Percentiles rank a stretch among this genome's conserved stretches.
Evolutionary conservation across 495 filamentous ascomycete genomes (phyloP).

Genomic region (Physcia stellaris): DNA sequence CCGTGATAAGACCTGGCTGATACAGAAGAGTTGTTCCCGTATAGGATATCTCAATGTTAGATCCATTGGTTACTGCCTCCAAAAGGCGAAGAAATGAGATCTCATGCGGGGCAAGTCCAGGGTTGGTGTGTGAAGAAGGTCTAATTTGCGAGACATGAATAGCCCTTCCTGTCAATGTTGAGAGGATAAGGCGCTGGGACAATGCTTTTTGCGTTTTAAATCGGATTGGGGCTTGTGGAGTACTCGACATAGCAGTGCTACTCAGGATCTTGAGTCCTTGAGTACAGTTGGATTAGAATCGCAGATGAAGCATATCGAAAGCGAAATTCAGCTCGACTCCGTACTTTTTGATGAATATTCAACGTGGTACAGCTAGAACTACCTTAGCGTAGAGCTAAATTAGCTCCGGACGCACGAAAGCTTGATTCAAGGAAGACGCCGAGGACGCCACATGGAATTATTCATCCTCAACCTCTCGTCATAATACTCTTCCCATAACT

Average conservation of each 20-base stretch:
- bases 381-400: too few species aligned
- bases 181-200: slow-evolving; percentile 69
- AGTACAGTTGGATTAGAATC: too few species aligned
- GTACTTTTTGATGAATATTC: too few species aligned
- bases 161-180: slow-evolving; percentile 79
- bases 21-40: slow-evolving; percentile 87
- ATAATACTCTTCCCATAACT: too few species aligned
- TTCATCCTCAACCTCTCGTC: too few species aligned
- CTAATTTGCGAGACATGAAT: slow-evolving; percentile 91
- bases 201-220: slow-evolving; percentile 78
- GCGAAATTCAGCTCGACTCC: too few species aligned
- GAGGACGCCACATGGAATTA: too few species aligned
- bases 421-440: too few species aligned
- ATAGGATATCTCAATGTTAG: slow-evolving; percentile 83
- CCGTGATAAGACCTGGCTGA: slow-evolving; percentile 82
- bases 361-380: too few species aligned
- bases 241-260: slow-evolving; percentile 33
- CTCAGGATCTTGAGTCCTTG: too few species aligned
- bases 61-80: slow-evolving; percentile 90
- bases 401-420: too few species aligned
- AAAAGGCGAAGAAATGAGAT: slow-evolving; percentile 91
- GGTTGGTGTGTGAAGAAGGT: slow-evolving; percentile 63
- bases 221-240: slow-evolving; percentile 37
- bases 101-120: slow-evolving; percentile 83
- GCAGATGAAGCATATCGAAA: too few species aligned